Evolutionary conservation across 108 stramenopile genomes (phyloP).

Genomic region (Seminavis robusta): DNA sequence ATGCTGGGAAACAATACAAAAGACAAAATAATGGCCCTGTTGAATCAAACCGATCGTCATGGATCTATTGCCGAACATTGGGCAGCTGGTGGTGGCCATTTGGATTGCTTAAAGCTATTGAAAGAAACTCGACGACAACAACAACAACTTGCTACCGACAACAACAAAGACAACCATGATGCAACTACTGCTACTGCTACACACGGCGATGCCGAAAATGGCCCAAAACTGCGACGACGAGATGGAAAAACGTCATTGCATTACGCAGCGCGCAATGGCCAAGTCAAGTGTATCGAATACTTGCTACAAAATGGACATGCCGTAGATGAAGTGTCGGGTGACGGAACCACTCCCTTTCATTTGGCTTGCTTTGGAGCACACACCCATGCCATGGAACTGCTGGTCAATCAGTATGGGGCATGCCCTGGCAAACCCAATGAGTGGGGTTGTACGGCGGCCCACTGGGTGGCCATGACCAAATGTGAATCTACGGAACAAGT

Average conservation of each 20-base stretch:
- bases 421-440: slow-evolving; percentile 39
- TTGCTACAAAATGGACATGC: slow-evolving; percentile 12
- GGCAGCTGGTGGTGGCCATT: slow-evolving; percentile 85
- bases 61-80: slow-evolving; percentile 78
- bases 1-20: slow-evolving; percentile 14
- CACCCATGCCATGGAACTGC: slow-evolving; percentile 38
- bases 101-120: slow-evolving; percentile 58
- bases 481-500: slow-evolving; percentile 28
- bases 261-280: slow-evolving; percentile 85
- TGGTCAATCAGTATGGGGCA: slow-evolving; percentile 35
- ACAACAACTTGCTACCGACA: not conserved
- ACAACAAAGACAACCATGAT: not conserved
- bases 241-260: slow-evolving; percentile 88
- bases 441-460: slow-evolving; percentile 68
- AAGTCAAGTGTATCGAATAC: slow-evolving; percentile 37
- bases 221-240: slow-evolving; percentile 53
- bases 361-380: slow-evolving; percentile 83
- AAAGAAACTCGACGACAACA: slow-evolving; percentile 18
- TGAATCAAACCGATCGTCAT: slow-evolving; percentile 65
- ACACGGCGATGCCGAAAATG: not conserved
- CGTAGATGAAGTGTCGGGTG: slow-evolving; percentile 29
- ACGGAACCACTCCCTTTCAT: slow-evolving; percentile 84
- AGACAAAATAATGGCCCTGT: slow-evolving; percentile 14
- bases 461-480: slow-evolving; percentile 75
- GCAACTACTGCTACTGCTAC: not conserved